These are phyloP conservation scores for Nannizzia gypsea DNA, from an alignment of 2,329 filamentous ascomycete species.

Conservation along the genomic window DNA sequence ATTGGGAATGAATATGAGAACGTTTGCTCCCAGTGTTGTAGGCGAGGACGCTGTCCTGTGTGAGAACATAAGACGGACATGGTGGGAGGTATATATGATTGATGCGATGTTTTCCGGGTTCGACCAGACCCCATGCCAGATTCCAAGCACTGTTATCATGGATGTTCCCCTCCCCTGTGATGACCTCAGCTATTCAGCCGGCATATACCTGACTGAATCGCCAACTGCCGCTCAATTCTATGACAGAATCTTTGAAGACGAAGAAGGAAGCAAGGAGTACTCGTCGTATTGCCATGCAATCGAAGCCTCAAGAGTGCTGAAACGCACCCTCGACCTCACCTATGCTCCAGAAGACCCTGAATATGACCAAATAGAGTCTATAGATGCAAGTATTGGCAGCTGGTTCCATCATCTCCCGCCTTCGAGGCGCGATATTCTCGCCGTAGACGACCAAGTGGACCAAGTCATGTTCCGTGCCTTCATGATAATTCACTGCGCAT, in stretches of 20 bases:
- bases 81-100: constrained; percentile 77
- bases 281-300: constrained; percentile 80
- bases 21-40: constrained; percentile 54
- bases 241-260: constrained; percentile 59
- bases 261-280: constrained; percentile 50
- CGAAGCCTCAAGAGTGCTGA: constrained; percentile 66
- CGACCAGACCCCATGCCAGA: constrained; percentile 38
- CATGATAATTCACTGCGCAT: constrained; percentile 55
- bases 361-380: constrained; percentile 48
- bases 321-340: constrained; percentile 51
- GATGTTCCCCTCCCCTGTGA: constrained; percentile 71
- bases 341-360: constrained; percentile 28
- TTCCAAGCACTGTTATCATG: constrained; percentile 55
- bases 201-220: constrained; percentile 46
- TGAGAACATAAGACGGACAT: constrained; percentile 77
- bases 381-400: constrained; percentile 50
- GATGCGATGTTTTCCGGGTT: constrained; percentile 78
- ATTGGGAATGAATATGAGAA: constrained; percentile 59
- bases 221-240: constrained; percentile 64
- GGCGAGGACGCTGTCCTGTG: constrained; percentile 56
- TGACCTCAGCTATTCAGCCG: constrained; percentile 49
- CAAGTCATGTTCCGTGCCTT: constrained; percentile 87
- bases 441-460: constrained; percentile 60
- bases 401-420: constrained; percentile 71
- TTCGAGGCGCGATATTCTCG: constrained; percentile 57